These are phyloP conservation scores for Didymella keratinophila DNA, from an alignment of 2,329 filamentous ascomycete genomes.

Conservation along the genomic window DNA sequence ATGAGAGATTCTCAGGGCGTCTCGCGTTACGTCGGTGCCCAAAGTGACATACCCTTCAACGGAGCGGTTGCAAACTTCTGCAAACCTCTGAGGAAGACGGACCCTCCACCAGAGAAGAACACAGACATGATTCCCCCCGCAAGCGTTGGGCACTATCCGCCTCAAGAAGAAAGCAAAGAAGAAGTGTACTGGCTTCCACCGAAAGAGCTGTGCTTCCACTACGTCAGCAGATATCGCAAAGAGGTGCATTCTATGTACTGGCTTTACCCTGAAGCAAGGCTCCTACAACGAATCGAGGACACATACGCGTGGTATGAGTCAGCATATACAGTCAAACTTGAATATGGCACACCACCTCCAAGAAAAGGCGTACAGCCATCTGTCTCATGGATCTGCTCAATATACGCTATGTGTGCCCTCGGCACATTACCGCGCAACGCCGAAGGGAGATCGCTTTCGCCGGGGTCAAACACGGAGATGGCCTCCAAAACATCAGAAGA, in stretches of 20 bases:
- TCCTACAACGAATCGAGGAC: constrained; percentile 43
- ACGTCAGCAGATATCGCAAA: constrained; percentile 45
- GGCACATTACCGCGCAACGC: constrained; percentile 38
- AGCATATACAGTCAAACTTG: constrained; percentile 11
- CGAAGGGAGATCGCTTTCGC: constrained; percentile 34
- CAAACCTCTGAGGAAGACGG: constrained; percentile 24
- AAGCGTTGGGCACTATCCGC: constrained; percentile 44
- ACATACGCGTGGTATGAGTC: constrained; percentile 39
- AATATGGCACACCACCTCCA: constrained; percentile 14
- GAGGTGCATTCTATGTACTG: constrained; percentile 50
- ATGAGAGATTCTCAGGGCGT: constrained; percentile 48
- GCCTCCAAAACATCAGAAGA: constrained; percentile 42
- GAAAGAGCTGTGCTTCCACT: constrained; percentile 40
- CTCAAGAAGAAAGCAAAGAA: constrained; percentile 27
- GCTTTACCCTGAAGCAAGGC: constrained; percentile 47
- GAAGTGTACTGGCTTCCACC: constrained; percentile 43
- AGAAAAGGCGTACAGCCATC: constrained; percentile 18
- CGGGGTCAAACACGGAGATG: constrained; percentile 27
- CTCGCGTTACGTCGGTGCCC: constrained; percentile 47
- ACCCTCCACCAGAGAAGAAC: background rate
- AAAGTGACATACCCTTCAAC: constrained; percentile 51
- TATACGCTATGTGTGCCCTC: constrained; percentile 49
- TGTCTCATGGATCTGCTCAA: constrained; percentile 49
- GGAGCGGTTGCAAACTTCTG: constrained; percentile 47
- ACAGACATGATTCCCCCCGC: constrained; percentile 42